A percentile compares a stretch with the other conserved stretches of the same genome.
Evolutionary conservation across 805 yeast genomes (phyloP).

Genomic region (Metschnikowia dekortorum): DNA sequence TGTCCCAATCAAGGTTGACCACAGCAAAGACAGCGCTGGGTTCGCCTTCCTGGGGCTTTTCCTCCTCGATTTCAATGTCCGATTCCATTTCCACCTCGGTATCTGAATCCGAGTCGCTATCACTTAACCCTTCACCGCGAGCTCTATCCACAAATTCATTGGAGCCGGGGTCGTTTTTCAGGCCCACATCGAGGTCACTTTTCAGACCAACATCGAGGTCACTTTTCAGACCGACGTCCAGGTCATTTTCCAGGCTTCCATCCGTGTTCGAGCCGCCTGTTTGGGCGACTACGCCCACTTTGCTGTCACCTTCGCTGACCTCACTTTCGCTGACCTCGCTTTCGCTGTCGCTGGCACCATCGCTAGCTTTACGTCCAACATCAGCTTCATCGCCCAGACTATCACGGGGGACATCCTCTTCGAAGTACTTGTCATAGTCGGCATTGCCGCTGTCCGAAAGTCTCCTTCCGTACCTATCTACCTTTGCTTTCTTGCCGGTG

Average conservation of each 20-base stretch:
- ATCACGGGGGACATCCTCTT: conserved; percentile 30
- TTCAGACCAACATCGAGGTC: not conserved
- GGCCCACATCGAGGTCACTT: not conserved
- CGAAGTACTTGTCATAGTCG: conserved; percentile 52
- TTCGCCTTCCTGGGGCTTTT: conserved; percentile 79
- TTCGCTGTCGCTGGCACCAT: conserved; percentile 1
- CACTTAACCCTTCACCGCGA: conserved; percentile 52
- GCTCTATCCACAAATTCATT: conserved; percentile 47
- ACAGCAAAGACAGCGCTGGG: conserved; percentile 81
- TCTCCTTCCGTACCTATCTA: conserved; percentile 86
- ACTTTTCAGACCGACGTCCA: not conserved
- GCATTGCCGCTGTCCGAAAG: conserved; percentile 42
- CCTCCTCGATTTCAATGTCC: conserved; percentile 52
- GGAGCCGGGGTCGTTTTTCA: not conserved
- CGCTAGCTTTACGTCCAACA: conserved; percentile 9
- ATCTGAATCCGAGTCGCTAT: conserved; percentile 39
- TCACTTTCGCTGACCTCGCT: no score
- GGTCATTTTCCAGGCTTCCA: not conserved
- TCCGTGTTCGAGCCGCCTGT: not conserved
- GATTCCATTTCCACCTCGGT: conserved; percentile 46
- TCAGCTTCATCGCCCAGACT: conserved; percentile 5
- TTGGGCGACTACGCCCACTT: not conserved
- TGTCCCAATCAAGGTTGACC: conserved; percentile 97
- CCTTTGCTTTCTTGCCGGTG: conserved; percentile 55
- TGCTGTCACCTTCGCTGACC: no score